Conservation (phyloP, 2,329 filamentous ascomycete genomes). For the Arthrobotrys musiformis region DNA sequence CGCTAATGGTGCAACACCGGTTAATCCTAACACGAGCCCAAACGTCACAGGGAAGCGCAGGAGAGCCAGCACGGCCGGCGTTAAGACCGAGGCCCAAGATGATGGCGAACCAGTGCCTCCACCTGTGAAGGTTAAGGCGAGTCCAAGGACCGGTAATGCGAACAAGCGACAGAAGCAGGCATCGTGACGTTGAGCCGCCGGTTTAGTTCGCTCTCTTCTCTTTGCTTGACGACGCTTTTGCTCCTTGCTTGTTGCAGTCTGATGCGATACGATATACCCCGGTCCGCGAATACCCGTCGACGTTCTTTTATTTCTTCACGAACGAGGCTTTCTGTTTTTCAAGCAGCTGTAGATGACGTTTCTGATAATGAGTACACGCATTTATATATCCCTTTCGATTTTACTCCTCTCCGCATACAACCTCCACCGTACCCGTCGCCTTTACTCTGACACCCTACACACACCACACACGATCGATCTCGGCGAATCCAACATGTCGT, state of each 20-base stretch:
- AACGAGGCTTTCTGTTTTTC: constrained; percentile 46
- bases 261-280: constrained; percentile 58
- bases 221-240: constrained; percentile 44
- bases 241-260: constrained; percentile 42
- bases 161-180: constrained; percentile 62
- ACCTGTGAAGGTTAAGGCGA: constrained; percentile 62
- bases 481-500: constrained; percentile 48
- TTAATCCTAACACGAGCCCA: constrained; percentile 72
- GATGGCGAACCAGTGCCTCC: constrained; percentile 57
- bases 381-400: constrained; percentile 39
- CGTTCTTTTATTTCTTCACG: constrained; percentile 35
- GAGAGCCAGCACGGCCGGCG: constrained; percentile 61
- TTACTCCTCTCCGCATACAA: constrained; percentile 45
- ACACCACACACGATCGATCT: constrained; percentile 12
- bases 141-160: constrained; percentile 61
- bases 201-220: constrained; percentile 27
- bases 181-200: constrained; percentile 49
- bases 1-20: constrained; percentile 57
- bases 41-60: constrained; percentile 63
- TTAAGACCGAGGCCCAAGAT: constrained; percentile 62
- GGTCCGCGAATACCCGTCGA: constrained; percentile 52
- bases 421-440: neutral
- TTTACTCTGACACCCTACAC: neutral
- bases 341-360: constrained; percentile 55
- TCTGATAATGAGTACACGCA: constrained; percentile 56